These are phyloP conservation scores for Biscogniauxia sp. DNA, from an alignment of 2,329 filamentous ascomycete species.

Conservation along the genomic window DNA sequence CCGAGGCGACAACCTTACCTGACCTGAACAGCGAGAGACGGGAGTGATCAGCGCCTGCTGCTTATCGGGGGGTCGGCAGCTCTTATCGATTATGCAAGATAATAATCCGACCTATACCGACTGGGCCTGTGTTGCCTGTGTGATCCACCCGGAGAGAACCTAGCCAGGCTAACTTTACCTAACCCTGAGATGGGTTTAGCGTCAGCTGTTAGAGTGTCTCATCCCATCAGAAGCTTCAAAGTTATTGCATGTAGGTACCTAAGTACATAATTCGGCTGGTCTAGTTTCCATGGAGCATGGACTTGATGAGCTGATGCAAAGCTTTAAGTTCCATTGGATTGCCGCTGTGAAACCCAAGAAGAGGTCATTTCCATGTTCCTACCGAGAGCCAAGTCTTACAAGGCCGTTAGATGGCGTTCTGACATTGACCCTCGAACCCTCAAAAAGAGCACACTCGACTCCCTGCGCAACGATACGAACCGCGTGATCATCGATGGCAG, in stretches of 20 bases:
- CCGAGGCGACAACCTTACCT: neutral
- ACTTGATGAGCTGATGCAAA: neutral
- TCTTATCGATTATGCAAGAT: conserved; percentile 31
- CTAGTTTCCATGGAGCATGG: neutral
- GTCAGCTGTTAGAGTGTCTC: neutral
- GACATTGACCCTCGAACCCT: neutral
- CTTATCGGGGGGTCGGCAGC: conserved; percentile 17
- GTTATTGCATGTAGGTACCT: neutral
- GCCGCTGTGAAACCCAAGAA: neutral
- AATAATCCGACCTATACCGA: neutral
- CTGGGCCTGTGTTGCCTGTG: no score
- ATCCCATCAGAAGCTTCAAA: neutral
- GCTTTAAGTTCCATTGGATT: neutral
- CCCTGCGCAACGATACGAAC: neutral
- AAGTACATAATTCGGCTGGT: no score
- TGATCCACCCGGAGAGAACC: neutral
- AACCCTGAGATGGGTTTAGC: neutral
- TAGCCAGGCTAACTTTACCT: neutral
- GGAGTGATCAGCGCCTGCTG: conserved; percentile 8
- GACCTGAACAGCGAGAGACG: neutral
- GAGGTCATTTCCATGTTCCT: neutral
- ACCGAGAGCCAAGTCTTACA: neutral
- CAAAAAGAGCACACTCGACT: neutral
- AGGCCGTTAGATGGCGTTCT: neutral
- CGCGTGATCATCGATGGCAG: neutral